phyloP scores from a whole-genome alignment of 805 yeast genomes.

The Saturnispora bothae region DNA sequence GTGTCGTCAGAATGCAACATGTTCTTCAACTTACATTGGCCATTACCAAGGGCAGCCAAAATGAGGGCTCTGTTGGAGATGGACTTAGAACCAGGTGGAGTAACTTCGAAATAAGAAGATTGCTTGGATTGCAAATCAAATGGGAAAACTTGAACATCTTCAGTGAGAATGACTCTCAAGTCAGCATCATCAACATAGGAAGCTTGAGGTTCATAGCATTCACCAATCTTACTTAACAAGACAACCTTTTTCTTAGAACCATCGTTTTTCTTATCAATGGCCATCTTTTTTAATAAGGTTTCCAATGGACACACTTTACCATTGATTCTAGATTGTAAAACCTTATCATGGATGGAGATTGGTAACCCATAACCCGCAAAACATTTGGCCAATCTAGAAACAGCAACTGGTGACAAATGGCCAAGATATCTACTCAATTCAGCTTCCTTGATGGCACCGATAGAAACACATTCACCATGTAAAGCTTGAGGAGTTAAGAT shows the following conservation, averaged over 20 bases:
- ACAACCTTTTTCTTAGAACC: conserved; percentile 87
- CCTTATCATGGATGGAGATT: conserved; percentile 59
- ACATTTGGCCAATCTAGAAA: conserved; percentile 77
- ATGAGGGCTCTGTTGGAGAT: conserved; percentile 92
- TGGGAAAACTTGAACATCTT: conserved; percentile 61
- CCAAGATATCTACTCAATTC: conserved; percentile 91
- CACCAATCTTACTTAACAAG: conserved; percentile 72
- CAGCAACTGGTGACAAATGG: conserved; percentile 82
- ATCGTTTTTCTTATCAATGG: conserved; percentile 93
- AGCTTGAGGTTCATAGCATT: conserved; percentile 81
- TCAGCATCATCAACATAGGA: conserved; percentile 75
- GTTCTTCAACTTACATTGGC: conserved; percentile 74
- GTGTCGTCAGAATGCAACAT: conserved; percentile 94
- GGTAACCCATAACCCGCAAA: conserved; percentile 83
- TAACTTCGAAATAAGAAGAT: conserved; percentile 33
- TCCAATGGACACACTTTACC: conserved; percentile 71
- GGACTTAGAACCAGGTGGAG: conserved; percentile 96
- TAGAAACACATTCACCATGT: conserved; percentile 98
- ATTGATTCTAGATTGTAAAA: conserved; percentile 58
- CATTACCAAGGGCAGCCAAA: conserved; percentile 83
- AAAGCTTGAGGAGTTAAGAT: conserved; percentile 89
- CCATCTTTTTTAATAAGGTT: conserved; percentile 69
- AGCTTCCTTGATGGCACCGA: conserved; percentile 91
- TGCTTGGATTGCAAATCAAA: conserved; percentile 30
- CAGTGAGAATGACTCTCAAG: conserved; percentile 71